Evolutionary conservation across 148 eudicot species (phyloP), one percentile per base, ranked within the genome.

Genomic region (Cornus florida): DNA sequence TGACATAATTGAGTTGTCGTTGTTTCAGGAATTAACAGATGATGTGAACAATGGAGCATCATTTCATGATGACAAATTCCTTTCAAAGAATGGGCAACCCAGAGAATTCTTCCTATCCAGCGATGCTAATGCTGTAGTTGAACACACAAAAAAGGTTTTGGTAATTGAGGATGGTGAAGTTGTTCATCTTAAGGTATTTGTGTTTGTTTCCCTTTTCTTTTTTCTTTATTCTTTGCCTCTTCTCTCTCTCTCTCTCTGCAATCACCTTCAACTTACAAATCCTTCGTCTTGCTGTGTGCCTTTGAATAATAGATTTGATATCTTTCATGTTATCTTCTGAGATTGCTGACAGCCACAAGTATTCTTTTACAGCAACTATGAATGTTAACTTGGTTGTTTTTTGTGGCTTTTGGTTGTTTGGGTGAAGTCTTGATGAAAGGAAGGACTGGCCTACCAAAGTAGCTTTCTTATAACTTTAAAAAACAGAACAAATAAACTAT

Each of bases 111-210:
- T 93, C 84, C 75, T 95, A 65, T 95, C 99, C 67, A 95, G 99
- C 86, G 99, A 95, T 86, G 89, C 97, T 73, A 88, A 89, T 85
- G 99, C 97, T 78, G 81, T 95, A 71, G 90, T 95, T 76, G 99
- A 95, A 75, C 97, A 95, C 86, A 95, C 99, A 24, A 95, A 92
- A 79, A 93, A 89, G 88, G 97, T 93, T 69, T 85, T 95, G 87
- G 92, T 92, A 79, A 91, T 95, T 70, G 99, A 95, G 83, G 99
- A 95, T 86, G 92, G 90, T 64, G 99, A 95, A 93, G 94, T 95
- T 75, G 91, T 95, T 80, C 97, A 95, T 82, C 80, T 95, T 3
- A 93, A 92, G 99, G 99, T 93, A 93, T 67, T 62, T 43, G 48
- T 6, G 48, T 43, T 43, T 43, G 48, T 43, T 43, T 43, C 48